These are phyloP conservation scores for Saposhnikovia divaricata DNA, from an alignment of 129 eudicot species.

Conservation along the genomic window DNA sequence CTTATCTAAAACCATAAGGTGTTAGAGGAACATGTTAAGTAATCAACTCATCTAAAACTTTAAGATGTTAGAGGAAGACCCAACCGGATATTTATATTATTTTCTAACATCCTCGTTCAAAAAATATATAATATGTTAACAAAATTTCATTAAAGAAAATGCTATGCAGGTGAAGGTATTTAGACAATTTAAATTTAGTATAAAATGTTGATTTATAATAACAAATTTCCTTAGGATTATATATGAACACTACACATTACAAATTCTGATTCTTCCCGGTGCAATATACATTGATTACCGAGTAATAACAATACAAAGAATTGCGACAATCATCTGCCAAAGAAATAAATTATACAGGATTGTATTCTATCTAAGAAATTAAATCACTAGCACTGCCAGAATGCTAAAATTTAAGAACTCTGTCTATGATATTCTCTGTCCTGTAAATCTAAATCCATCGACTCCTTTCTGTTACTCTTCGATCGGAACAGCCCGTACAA, in stretches of 20 bases:
- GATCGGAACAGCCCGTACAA: constrained; percentile 42
- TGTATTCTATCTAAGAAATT: not conserved
- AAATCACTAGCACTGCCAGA: not conserved
- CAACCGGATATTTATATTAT: too few relatives aligned
- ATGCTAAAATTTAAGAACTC: constrained; percentile 8
- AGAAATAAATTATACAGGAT: not conserved
- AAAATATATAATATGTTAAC: too few relatives aligned
- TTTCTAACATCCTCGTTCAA: too few relatives aligned
- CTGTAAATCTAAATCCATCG: constrained; percentile 30
- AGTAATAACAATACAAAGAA: not conserved
- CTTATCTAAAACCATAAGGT: too few relatives aligned
- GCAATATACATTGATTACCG: constrained; percentile 1
- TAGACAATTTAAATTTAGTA: not conserved
- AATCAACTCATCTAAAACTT: too few relatives aligned
- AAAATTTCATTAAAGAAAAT: too few relatives aligned
- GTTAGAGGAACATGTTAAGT: too few relatives aligned
- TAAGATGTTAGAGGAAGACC: too few relatives aligned
- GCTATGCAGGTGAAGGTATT: too few relatives aligned
- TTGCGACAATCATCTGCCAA: not conserved
- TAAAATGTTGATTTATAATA: not conserved
- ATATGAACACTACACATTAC: not conserved
- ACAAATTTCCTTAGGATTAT: not conserved
- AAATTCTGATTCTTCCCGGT: not conserved
- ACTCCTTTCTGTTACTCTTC: constrained; percentile 36
- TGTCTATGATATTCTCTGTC: constrained; percentile 36